Conservation (phyloP, 1,284 basidiomycete species). For the Cystobasidium sp. region DNA sequence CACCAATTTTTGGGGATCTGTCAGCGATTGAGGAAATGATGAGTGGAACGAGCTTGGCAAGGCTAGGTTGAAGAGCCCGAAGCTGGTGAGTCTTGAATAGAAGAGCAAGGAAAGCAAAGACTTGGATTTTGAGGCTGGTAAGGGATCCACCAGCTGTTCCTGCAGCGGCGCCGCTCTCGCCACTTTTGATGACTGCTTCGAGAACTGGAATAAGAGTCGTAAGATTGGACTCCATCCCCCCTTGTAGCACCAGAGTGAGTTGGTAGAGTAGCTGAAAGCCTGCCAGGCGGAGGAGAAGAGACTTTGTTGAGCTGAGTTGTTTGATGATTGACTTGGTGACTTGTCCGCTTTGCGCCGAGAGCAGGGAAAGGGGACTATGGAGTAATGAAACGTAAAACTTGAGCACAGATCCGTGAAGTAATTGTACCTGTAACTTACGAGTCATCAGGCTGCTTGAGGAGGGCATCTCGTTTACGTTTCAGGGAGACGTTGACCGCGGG, state of each 20-base stretch:
- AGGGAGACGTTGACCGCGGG: constrained; percentile 41
- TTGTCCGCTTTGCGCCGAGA: constrained; percentile 73
- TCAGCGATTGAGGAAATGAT: constrained; percentile 71
- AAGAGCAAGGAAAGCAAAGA: constrained; percentile 78
- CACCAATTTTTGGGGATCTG: constrained; percentile 61
- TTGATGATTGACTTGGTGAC: constrained; percentile 80
- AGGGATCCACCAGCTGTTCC: constrained; percentile 51
- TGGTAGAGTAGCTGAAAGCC: constrained; percentile 79
- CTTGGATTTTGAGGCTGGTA: constrained; percentile 64
- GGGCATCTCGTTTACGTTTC: constrained; percentile 54
- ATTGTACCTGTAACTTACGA: constrained; percentile 44
- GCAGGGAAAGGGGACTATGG: constrained; percentile 56
- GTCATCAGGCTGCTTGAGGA: constrained; percentile 47
- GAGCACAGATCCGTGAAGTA: not conserved
- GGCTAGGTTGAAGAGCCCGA: constrained; percentile 66
- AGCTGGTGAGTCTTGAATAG: constrained; percentile 83
- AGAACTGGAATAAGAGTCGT: constrained; percentile 60
- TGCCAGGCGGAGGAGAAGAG: constrained; percentile 79
- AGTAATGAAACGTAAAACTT: too few relatives aligned
- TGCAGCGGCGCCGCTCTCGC: constrained; percentile 48
- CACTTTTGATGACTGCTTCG: constrained; percentile 56
- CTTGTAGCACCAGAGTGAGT: constrained; percentile 78
- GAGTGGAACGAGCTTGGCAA: constrained; percentile 71
- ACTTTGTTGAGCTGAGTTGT: constrained; percentile 81
- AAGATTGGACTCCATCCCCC: constrained; percentile 76